Evolutionary conservation across 2,329 filamentous ascomycete genomes (phyloP).

Genomic region (Hypocrella siamensis): DNA sequence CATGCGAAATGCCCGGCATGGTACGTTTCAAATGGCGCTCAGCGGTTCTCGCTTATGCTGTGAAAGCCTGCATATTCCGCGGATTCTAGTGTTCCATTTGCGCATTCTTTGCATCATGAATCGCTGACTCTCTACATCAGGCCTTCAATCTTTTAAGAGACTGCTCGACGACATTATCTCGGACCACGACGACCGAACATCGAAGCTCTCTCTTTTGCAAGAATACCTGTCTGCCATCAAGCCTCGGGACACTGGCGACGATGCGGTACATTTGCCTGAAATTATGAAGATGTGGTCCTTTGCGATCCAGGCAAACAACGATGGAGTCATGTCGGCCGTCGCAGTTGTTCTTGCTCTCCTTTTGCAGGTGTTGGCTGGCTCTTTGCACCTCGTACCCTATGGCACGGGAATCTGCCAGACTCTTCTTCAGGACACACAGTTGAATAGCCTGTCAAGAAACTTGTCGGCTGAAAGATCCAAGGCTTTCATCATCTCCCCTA

Average conservation of each 20-base stretch:
- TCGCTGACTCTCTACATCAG: slow-evolving; percentile 16
- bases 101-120: too few species aligned
- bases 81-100: too few species aligned
- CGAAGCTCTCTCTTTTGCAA: slow-evolving; percentile 42
- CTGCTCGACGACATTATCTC: slow-evolving; percentile 52
- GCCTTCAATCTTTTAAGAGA: slow-evolving; percentile 52
- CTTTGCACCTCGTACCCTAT: slow-evolving; percentile 58
- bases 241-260: slow-evolving; percentile 26
- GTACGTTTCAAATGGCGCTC: too few species aligned
- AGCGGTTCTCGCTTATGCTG: too few species aligned
- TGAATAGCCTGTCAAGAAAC: slow-evolving; percentile 66
- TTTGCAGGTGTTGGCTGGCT: slow-evolving; percentile 58
- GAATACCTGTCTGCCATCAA: slow-evolving; percentile 49
- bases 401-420: slow-evolving; percentile 69
- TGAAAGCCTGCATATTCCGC: too few species aligned
- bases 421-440: slow-evolving; percentile 63
- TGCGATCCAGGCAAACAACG: slow-evolving; percentile 64
- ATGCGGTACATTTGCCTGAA: slow-evolving; percentile 53
- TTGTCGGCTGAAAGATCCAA: slow-evolving; percentile 69
- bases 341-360: slow-evolving; percentile 70
- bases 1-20: slow-evolving; percentile 49
- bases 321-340: slow-evolving; percentile 65
- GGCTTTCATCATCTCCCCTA: slow-evolving; percentile 78
- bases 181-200: slow-evolving; percentile 23
- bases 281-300: slow-evolving; percentile 82